These are phyloP conservation scores for Trichoderma semiorbis DNA, from an alignment of 2,329 filamentous ascomycete species.

Conservation along the genomic window DNA sequence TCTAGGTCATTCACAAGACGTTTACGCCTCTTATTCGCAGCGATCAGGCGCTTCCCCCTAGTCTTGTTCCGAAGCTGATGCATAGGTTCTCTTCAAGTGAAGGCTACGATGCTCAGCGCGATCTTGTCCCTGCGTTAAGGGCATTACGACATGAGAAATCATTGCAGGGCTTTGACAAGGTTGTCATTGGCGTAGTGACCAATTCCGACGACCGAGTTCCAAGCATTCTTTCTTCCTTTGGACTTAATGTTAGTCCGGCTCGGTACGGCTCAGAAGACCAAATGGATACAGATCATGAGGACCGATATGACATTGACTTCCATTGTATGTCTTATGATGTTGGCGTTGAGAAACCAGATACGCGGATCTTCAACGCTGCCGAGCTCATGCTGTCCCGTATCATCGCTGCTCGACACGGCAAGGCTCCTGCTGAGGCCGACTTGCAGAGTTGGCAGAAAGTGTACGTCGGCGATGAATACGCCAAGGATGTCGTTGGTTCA, in stretches of 20 bases:
- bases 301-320: slow-evolving; percentile 46
- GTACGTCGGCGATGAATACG: slow-evolving; percentile 53
- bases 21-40: slow-evolving; percentile 41
- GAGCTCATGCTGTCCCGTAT: slow-evolving; percentile 39
- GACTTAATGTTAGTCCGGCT: slow-evolving; percentile 43
- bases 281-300: neutral
- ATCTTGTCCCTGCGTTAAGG: slow-evolving; percentile 44
- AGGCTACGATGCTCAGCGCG: slow-evolving; percentile 49
- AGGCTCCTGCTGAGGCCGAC: slow-evolving; percentile 16
- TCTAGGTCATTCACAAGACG: slow-evolving; percentile 52
- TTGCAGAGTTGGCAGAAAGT: slow-evolving; percentile 38
- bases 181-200: slow-evolving; percentile 56
- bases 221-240: slow-evolving; percentile 50
- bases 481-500: slow-evolving; percentile 50
- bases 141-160: slow-evolving; percentile 32
- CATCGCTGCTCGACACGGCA: slow-evolving; percentile 24
- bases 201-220: slow-evolving; percentile 62
- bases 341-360: slow-evolving; percentile 57
- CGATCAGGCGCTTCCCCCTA: slow-evolving; percentile 37
- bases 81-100: slow-evolving; percentile 50
- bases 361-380: slow-evolving; percentile 54
- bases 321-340: slow-evolving; percentile 62
- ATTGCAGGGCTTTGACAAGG: slow-evolving; percentile 30
- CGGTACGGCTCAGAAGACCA: slow-evolving; percentile 24
- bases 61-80: slow-evolving; percentile 47